phyloP scores from a whole-genome alignment of 2,329 filamentous ascomycete species.

The Huntiella decipiens region DNA sequence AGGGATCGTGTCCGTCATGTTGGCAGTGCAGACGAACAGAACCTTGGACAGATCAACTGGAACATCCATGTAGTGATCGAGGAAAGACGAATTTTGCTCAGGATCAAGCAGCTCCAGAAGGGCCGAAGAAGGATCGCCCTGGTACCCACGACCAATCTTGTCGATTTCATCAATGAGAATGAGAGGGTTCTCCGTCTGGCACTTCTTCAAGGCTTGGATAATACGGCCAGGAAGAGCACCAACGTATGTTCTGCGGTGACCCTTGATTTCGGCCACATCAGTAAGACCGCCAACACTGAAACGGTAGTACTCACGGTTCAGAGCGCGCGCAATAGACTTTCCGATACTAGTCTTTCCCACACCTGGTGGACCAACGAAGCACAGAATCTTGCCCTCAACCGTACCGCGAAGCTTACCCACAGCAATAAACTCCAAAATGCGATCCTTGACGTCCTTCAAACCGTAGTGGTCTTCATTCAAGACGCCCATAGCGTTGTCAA shows the following conservation, averaged over 20 bases:
- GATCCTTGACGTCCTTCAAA: slow-evolving; percentile 93
- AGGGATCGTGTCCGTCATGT: slow-evolving; percentile 96
- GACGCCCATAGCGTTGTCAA: slow-evolving; percentile 74
- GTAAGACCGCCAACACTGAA: slow-evolving; percentile 95
- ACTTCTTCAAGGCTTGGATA: slow-evolving; percentile 97
- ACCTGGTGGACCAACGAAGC: slow-evolving; percentile 90
- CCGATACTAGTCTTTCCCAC: slow-evolving; percentile 98
- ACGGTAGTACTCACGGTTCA: slow-evolving; percentile 93
- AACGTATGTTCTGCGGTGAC: slow-evolving; percentile 88
- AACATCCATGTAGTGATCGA: slow-evolving; percentile 97
- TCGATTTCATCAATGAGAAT: slow-evolving; percentile 95
- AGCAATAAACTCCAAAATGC: slow-evolving; percentile 94
- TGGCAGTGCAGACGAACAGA: slow-evolving; percentile 94
- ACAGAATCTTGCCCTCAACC: slow-evolving; percentile 95
- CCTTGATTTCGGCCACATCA: slow-evolving; percentile 97
- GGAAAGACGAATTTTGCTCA: slow-evolving; percentile 91
- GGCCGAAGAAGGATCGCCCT: slow-evolving; percentile 88
- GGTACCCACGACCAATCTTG: slow-evolving; percentile 92
- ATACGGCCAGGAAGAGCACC: slow-evolving; percentile 89
- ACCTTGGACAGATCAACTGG: slow-evolving; percentile 95
- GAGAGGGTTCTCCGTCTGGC: slow-evolving; percentile 92
- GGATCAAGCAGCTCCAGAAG: slow-evolving; percentile 86
- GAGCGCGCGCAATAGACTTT: slow-evolving; percentile 85
- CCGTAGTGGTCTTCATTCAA: slow-evolving; percentile 95
- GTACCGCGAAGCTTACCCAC: slow-evolving; percentile 93